Conservation (phyloP, 2,329 filamentous ascomycete genomes). For the Pezicula neosporulosa region DNA sequence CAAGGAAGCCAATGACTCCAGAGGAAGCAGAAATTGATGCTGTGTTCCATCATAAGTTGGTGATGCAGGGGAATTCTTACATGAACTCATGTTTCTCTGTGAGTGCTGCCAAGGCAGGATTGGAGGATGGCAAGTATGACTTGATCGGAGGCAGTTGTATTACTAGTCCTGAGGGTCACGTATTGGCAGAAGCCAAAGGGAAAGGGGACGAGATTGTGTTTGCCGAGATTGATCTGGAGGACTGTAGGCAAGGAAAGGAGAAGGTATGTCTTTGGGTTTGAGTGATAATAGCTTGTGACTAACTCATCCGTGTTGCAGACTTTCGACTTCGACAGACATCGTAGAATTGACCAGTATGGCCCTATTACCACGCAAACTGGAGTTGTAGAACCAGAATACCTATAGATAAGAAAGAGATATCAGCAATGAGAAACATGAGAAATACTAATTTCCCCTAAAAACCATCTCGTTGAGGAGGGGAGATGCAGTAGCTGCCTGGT, state of each 20-base stretch:
- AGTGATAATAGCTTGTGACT: constrained; percentile 1
- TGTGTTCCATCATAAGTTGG: constrained; percentile 47
- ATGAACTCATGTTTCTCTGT: constrained; percentile 50
- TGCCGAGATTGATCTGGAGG: constrained; percentile 44
- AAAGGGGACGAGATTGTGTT: constrained; percentile 47
- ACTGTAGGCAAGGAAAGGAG: constrained; percentile 44
- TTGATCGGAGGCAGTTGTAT: constrained; percentile 47
- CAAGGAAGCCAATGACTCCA: constrained; percentile 34
- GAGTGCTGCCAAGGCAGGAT: constrained; percentile 43
- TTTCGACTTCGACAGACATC: constrained; percentile 42
- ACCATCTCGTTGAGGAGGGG: too few relatives aligned
- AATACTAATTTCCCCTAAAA: not conserved
- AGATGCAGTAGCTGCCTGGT: too few relatives aligned
- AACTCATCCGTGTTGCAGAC: constrained; percentile 24
- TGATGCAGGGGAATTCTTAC: constrained; percentile 49
- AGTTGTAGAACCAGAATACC: constrained; percentile 31
- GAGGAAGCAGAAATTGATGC: constrained; percentile 43
- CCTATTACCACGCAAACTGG: constrained; percentile 38
- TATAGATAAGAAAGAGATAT: constrained; percentile 10
- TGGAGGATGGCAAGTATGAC: constrained; percentile 46
- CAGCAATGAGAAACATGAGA: constrained; percentile 1
- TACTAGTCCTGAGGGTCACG: constrained; percentile 43
- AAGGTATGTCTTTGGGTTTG: constrained; percentile 25
- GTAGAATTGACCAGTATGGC: constrained; percentile 39
- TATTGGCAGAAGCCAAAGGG: constrained; percentile 45